These are phyloP conservation scores for Nakazawaea molendinolei DNA, from an alignment of 805 yeast genomes.

Conservation along the genomic window DNA sequence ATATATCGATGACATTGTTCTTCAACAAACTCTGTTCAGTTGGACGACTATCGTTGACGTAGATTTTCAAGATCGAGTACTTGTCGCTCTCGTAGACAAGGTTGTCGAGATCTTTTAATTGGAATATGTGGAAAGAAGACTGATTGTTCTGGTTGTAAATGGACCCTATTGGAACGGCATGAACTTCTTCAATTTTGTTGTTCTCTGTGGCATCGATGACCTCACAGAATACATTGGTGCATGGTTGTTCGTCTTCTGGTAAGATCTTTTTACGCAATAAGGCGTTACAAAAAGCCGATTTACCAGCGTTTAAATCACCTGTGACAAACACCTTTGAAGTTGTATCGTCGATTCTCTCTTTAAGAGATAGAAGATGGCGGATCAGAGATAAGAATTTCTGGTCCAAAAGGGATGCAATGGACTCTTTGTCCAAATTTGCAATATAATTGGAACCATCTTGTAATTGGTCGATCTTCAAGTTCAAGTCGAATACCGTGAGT, in stretches of 20 bases:
- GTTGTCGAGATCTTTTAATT: slow-evolving; percentile 51
- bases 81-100: slow-evolving; percentile 70
- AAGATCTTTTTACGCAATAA: slow-evolving; percentile 66
- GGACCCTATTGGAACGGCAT: slow-evolving; percentile 66
- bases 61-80: slow-evolving; percentile 70
- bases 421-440: slow-evolving; percentile 55
- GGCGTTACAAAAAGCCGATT: slow-evolving; percentile 92
- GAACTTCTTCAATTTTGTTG: slow-evolving; percentile 78
- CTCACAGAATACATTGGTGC: slow-evolving; percentile 94
- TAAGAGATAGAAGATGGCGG: slow-evolving; percentile 63
- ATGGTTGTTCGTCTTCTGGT: slow-evolving; percentile 97
- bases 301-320: slow-evolving; percentile 96
- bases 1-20: slow-evolving; percentile 89
- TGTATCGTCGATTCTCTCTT: slow-evolving; percentile 83
- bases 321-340: slow-evolving; percentile 92
- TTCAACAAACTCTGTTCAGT: slow-evolving; percentile 63
- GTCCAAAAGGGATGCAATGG: slow-evolving; percentile 64
- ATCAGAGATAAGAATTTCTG: slow-evolving; percentile 59
- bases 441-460: slow-evolving; percentile 34
- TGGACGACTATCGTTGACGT: slow-evolving; percentile 70
- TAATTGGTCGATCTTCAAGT: slow-evolving; percentile 46
- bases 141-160: slow-evolving; percentile 50
- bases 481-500: slow-evolving; percentile 59
- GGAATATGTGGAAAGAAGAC: slow-evolving; percentile 53
- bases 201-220: slow-evolving; percentile 80